Conservation (phyloP, 2,329 filamentous ascomycete genomes). For the Magnaporthales sp. region DNA sequence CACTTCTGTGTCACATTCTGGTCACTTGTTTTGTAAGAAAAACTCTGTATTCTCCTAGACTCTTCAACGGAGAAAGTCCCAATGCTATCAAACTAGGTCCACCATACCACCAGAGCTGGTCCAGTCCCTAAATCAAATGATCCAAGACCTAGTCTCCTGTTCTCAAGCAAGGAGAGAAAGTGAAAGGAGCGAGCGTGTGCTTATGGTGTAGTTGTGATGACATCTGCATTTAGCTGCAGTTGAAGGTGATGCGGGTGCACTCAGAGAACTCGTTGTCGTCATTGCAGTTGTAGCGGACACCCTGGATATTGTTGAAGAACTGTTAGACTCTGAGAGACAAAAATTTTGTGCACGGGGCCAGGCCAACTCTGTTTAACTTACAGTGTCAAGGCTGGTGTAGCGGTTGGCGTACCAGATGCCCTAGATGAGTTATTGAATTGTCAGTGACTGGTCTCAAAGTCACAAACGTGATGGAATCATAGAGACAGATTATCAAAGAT, state of each 20-base stretch:
- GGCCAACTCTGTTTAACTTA: neutral
- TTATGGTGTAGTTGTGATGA: neutral
- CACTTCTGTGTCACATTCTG: neutral
- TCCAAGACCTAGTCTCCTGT: neutral
- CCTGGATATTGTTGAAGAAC: neutral
- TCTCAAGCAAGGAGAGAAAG: neutral
- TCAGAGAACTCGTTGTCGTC: neutral
- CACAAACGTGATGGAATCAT: neutral
- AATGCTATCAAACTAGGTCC: neutral
- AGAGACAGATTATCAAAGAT: neutral
- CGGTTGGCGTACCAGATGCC: neutral
- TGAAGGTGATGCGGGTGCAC: neutral
- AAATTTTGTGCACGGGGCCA: neutral
- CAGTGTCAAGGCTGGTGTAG: neutral
- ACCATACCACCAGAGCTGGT: neutral
- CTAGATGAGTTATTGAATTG: neutral
- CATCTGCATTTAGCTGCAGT: neutral
- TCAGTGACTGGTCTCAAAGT: neutral
- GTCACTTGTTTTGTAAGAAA: neutral
- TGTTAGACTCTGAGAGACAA: neutral
- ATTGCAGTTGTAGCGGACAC: neutral
- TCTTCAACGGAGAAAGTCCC: neutral
- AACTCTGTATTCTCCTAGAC: neutral
- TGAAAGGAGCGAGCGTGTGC: neutral
- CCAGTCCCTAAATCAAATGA: neutral